Base-by-base conservation (phyloP, 768 basidiomycete species). In the Chalciporus sphaerocephalus region DNA sequence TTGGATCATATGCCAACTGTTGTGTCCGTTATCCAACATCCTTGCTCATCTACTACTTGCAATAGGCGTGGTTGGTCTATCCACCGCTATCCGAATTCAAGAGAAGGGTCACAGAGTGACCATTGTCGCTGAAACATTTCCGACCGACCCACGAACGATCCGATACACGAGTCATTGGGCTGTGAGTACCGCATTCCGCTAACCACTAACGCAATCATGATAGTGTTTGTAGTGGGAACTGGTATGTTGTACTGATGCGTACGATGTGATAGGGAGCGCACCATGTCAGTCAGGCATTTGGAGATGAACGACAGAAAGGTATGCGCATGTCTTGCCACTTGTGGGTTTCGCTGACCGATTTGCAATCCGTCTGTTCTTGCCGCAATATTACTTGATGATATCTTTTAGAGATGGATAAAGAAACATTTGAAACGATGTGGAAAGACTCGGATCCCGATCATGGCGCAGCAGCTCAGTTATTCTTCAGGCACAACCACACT, bases 91-190 rank as follows among this genome's bases (percentile, higher is more conserved):
- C 25, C 79, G 73, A 53, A 68, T 89, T 10, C 86, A 87, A 59
- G 79, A 84, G 52, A 71, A 69, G 13, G 78, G 78, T 5, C 84
- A 85, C 56, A 65, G 68, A 3, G 87, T 91, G 15, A 80, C 79
- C 2, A 72, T 92, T 41, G 64, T 91, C 10, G 83, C 89, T 0
- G 85, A 88, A 41, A 69, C 74, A 2, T 70, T 90, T 32, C 88
- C 89, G 0, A 81, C 73, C 30, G 90, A 92, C 61, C 74, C 79
- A 1, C 83, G 83, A 65, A 74, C 72, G n/a, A 81, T 85, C 58
- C 73, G 74, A 42, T 92, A 87, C 54, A 87, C 90, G 2, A 87
- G 85, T 60, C 78, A 78, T 25, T 91, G 89, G 89, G 89, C 89
- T 28, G 89, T 87, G 51, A 52, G 83, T 70, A 32, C 7, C 6